phyloP scores from a whole-genome alignment of 495 filamentous ascomycete genomes.

The Penicillium egyptiacum region DNA sequence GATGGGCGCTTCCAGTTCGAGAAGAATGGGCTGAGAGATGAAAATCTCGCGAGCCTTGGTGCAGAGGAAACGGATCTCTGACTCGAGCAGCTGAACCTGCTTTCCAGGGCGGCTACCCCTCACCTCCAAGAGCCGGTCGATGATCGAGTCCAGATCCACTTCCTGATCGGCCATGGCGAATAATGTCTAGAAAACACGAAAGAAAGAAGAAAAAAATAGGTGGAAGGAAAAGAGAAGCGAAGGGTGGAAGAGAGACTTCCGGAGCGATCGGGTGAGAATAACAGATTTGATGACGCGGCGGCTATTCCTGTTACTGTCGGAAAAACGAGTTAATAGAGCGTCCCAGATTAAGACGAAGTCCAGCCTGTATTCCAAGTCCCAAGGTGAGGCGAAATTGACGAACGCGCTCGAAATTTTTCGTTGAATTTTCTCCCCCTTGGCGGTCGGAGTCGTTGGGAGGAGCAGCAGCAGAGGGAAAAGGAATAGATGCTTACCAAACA shows the following conservation, averaged over 20 bases:
- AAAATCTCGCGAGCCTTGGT: slow-evolving; percentile 99
- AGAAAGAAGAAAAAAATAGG: slow-evolving; percentile 25
- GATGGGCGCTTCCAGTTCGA: slow-evolving; percentile 97
- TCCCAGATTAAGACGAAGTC: slow-evolving; percentile 13
- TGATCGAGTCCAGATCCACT: slow-evolving; percentile 98
- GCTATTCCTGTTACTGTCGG: slow-evolving; percentile 34
- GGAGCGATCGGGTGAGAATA: slow-evolving; percentile 31
- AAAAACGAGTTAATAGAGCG: slow-evolving; percentile 19
- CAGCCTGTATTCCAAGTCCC: slow-evolving; percentile 18
- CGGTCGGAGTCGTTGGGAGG: slow-evolving; percentile 1
- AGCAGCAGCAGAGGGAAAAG: background rate
- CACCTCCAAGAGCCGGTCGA: slow-evolving; percentile 96
- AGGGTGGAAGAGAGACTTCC: slow-evolving; percentile 36
- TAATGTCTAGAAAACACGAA: slow-evolving; percentile 33
- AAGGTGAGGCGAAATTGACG: slow-evolving; percentile 22
- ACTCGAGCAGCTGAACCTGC: slow-evolving; percentile 94
- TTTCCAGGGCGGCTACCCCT: slow-evolving; percentile 97
- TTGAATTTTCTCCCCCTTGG: slow-evolving; percentile 12
- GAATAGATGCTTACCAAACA: slow-evolving; percentile 24
- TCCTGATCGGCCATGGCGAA: slow-evolving; percentile 92
- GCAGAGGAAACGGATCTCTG: slow-evolving; percentile 96
- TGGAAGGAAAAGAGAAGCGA: slow-evolving; percentile 29
- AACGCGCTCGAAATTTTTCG: slow-evolving; percentile 29
- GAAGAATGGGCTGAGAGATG: slow-evolving; percentile 96
- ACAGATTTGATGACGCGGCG: slow-evolving; percentile 40